A percentile compares a stretch with the other conserved stretches of the same genome.
phyloP scores from a whole-genome alignment of 1,284 basidiomycete species.

The Moesziomyces globuligerus region DNA sequence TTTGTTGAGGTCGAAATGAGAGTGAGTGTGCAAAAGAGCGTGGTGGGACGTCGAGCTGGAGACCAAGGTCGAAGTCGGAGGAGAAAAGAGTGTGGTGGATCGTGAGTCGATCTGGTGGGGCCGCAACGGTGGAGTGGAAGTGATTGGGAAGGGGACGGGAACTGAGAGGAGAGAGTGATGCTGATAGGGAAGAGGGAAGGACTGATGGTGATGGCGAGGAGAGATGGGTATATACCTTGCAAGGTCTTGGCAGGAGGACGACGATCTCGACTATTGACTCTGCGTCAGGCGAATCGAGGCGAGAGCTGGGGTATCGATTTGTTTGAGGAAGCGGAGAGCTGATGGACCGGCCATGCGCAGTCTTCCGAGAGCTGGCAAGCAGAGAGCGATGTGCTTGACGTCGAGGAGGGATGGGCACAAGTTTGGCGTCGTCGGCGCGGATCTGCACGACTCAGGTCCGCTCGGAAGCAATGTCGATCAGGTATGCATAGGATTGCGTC shows the following conservation, averaged over 20 bases:
- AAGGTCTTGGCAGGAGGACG: conserved; percentile 21
- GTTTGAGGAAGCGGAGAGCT: background rate
- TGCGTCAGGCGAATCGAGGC: too few relatives aligned
- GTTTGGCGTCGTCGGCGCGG: conserved; percentile 2
- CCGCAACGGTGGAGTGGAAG: conserved; percentile 1
- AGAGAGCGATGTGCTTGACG: background rate
- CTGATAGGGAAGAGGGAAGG: conserved; percentile 5
- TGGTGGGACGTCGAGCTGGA: conserved; percentile 16
- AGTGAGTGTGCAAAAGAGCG: conserved; percentile 39
- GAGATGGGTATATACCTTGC: conserved; percentile 39
- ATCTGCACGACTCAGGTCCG: conserved; percentile 28
- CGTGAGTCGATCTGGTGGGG: conserved; percentile 12
- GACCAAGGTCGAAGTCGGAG: conserved; percentile 2
- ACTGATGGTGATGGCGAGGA: conserved; percentile 4
- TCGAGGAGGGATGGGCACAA: conserved; percentile 3
- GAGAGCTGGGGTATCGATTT: conserved; percentile 1
- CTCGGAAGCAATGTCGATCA: conserved; percentile 51
- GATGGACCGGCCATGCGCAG: background rate
- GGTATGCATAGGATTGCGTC: conserved; percentile 14
- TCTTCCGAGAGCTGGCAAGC: background rate
- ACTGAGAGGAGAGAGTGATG: conserved; percentile 23
- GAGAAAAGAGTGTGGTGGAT: conserved; percentile 36
- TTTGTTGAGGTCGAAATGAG: conserved; percentile 15
- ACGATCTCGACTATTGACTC: conserved; percentile 1
- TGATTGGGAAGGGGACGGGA: conserved; percentile 4